phyloP scores from a whole-genome alignment of 1,284 basidiomycete species.

The Austroboletus niveus region DNA sequence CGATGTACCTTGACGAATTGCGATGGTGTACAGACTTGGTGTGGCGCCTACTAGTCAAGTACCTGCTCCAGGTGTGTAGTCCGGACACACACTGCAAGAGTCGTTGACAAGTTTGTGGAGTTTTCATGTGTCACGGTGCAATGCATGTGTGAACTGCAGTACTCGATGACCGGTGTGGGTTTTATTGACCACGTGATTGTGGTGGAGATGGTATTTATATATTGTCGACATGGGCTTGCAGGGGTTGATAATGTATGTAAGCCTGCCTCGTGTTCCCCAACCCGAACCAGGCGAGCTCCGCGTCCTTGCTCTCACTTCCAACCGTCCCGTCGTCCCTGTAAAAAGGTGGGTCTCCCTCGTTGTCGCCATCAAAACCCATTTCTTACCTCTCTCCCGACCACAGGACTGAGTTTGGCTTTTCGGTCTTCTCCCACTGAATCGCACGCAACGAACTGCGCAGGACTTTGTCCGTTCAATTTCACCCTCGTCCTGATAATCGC shows the following conservation, averaged over 20 bases:
- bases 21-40: too few species aligned
- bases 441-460: slow-evolving; percentile 26
- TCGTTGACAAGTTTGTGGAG: too few species aligned
- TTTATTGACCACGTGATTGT: too few species aligned
- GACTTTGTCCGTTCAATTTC: slow-evolving; percentile 25
- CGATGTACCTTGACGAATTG: too few species aligned
- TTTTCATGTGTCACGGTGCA: too few species aligned
- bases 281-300: slow-evolving; percentile 28
- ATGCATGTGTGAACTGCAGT: too few species aligned
- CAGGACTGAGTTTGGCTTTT: neutral
- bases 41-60: too few species aligned
- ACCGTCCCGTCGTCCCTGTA: slow-evolving; percentile 17
- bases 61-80: too few species aligned
- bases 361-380: neutral
- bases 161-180: too few species aligned
- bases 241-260: slow-evolving; percentile 20
- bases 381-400: neutral
- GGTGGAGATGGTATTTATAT: too few species aligned
- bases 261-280: slow-evolving; percentile 31
- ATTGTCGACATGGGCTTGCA: slow-evolving; percentile 7
- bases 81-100: too few species aligned
- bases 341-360: slow-evolving; percentile 21
- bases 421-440: slow-evolving; percentile 5
- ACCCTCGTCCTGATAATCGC: slow-evolving; percentile 24
- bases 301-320: slow-evolving; percentile 19